Evolutionary conservation across 306 rosid species (phyloP).

Genomic region (Mimosa bimucronata): DNA sequence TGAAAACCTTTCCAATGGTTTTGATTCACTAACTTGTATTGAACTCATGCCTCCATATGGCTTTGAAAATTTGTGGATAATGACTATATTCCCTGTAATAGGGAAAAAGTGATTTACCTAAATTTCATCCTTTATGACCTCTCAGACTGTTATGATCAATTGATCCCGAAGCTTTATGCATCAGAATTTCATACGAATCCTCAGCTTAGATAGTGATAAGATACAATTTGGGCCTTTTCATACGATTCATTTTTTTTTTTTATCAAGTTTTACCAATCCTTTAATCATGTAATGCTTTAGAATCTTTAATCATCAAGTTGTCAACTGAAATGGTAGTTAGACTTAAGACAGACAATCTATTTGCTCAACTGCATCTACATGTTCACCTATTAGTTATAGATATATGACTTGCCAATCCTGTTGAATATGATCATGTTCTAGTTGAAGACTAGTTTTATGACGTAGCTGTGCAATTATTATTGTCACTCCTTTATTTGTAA

Average conservation of each 20-base stretch:
- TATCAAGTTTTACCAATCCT: neutral
- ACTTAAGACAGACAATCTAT: neutral
- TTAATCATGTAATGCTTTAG: neutral
- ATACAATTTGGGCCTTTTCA: neutral
- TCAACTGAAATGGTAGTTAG: neutral
- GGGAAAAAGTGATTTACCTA: neutral
- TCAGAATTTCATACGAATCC: neutral
- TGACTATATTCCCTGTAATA: neutral
- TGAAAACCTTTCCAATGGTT: constrained; percentile 13
- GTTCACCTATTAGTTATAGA: neutral
- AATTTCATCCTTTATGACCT: constrained; percentile 1
- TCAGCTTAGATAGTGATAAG: neutral
- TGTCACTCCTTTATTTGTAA: neutral
- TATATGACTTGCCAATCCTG: neutral
- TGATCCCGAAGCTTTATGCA: neutral
- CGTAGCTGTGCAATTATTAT: constrained; percentile 2
- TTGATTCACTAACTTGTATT: neutral
- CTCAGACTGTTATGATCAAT: neutral
- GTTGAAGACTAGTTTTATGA: constrained; percentile 7
- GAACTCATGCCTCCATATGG: constrained; percentile 7
- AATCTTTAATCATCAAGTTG: neutral
- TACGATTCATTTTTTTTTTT: too few relatives aligned
- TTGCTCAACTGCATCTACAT: neutral
- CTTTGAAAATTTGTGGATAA: neutral
- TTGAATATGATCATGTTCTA: neutral